A percentile compares a stretch with the other conserved stretches of the same genome.
phyloP scores from a whole-genome alignment of 2,329 filamentous ascomycete species.

The Aspergillus sp. region DNA sequence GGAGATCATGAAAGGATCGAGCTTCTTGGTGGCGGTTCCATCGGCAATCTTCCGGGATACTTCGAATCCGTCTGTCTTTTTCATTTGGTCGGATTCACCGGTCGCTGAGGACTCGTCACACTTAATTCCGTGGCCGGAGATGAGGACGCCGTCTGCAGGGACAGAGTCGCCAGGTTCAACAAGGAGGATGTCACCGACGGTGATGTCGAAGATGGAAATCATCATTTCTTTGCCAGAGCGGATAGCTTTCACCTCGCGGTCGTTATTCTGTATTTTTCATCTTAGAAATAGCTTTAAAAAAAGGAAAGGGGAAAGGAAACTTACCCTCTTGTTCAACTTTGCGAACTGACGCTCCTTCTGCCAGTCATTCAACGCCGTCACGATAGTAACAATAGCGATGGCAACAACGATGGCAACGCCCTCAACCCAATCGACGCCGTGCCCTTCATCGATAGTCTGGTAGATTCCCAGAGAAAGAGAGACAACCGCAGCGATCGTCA shows the following conservation, averaged over 20 bases:
- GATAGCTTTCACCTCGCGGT: constrained; percentile 65
- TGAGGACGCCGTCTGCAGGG: constrained; percentile 69
- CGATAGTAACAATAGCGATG: constrained; percentile 63
- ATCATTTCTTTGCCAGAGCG: constrained; percentile 65
- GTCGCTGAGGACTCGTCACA: constrained; percentile 74
- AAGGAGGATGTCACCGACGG: constrained; percentile 69
- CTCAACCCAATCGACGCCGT: constrained; percentile 63
- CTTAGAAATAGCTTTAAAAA: neutral
- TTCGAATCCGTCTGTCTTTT: constrained; percentile 62
- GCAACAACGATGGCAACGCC: constrained; percentile 66
- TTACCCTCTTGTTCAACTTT: constrained; percentile 55
- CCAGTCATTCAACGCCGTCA: constrained; percentile 66
- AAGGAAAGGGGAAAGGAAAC: constrained; percentile 7
- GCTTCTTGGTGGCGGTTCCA: constrained; percentile 53
- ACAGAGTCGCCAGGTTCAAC: constrained; percentile 69
- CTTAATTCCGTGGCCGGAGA: constrained; percentile 64
- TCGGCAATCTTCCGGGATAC: constrained; percentile 58
- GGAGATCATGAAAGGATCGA: constrained; percentile 76
- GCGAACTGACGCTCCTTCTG: constrained; percentile 67
- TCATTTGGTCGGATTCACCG: constrained; percentile 71
- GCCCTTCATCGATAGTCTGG: constrained; percentile 56
- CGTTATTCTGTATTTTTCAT: constrained; percentile 54
- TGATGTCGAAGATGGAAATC: constrained; percentile 65
- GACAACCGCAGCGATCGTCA: constrained; percentile 67
- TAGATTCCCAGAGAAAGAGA: constrained; percentile 71